Evolutionary conservation across 164 flowering plant species (phyloP), one percentile per base, ranked within the genome.

Genomic region (Magnolia sinica): DNA sequence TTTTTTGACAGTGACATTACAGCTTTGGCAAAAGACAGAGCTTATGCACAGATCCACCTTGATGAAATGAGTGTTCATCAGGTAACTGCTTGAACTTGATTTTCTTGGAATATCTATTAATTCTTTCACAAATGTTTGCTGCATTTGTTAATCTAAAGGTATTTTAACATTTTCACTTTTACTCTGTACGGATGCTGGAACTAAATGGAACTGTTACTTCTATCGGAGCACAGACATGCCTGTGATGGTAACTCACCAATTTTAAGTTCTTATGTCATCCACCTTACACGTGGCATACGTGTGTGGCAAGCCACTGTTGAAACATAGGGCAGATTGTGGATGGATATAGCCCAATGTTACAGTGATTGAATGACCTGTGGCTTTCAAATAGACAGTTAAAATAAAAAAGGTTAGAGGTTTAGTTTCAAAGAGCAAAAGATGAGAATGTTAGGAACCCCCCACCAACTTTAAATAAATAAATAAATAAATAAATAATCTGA

Each of bases 21-120:
- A 55, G 89, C 90, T 78, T 84, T 91, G 85, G 94, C 94, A 71
- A 88, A 84, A 79, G 94, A 88, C 79, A 84, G 81, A 75, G 88
- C 84, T 45, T 89, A 91, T 82, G 86, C 89, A 70, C 89, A 84
- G 63, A 83, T 91, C 76, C 85, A 75, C 45, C 90, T 88, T 59
- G 90, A 88, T 81, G 90, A 88, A 76, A 84, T 87, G 87, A 91
- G 80, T 73, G 81, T 91, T 72, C 88, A 88, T 78, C 91, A 91
- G 92, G 92, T 88, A 81, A 58, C 5, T 23, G 13, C 61, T 55
- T 55, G 61, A 11, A 55, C 61, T 16, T 55, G 45, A 55, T 55
- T 55, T 55, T 55, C 61, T 55, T 3, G 4, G 61, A 16, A 11
- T 16, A 55, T 55, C 4, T 55, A 55, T 55, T 11, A 55, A 55